Conservation (phyloP, 1,139 yeast genomes). For the Pichia cactophila region DNA sequence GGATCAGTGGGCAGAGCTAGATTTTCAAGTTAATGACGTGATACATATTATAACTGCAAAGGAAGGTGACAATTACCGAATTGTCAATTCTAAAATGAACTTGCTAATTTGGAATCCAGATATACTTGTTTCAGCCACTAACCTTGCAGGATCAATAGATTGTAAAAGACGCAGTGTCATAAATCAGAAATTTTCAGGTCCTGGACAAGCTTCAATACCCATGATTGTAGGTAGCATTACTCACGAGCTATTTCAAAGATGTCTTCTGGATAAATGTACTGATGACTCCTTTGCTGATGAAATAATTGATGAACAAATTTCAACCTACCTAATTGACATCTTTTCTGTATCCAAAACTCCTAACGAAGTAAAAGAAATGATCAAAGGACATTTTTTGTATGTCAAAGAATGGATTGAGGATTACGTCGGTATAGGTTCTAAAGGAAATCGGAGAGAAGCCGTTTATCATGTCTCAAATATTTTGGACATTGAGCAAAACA, state of each 20-base stretch:
- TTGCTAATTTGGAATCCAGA: conserved; percentile 81
- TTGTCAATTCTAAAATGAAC: conserved; percentile 51
- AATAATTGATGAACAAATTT: conserved; percentile 40
- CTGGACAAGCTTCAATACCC: conserved; percentile 51
- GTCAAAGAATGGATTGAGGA: conserved; percentile 57
- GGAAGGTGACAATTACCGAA: conserved; percentile 33
- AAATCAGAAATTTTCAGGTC: conserved; percentile 43
- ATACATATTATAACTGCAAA: conserved; percentile 44
- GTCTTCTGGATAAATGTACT: conserved; percentile 42
- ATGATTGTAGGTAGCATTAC: conserved; percentile 71
- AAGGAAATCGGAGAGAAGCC: conserved; percentile 24
- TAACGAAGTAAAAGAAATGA: conserved; percentile 39
- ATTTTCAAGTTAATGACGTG: conserved; percentile 43
- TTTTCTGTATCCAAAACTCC: conserved; percentile 48
- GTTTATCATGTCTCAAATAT: conserved; percentile 53
- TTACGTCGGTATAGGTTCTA: conserved; percentile 29
- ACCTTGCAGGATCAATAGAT: conserved; percentile 64
- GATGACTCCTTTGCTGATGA: conserved; percentile 38
- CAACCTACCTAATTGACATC: conserved; percentile 41
- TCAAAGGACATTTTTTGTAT: conserved; percentile 47
- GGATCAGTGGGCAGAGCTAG: conserved; percentile 29
- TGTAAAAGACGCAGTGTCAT: conserved; percentile 72
- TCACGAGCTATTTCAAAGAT: conserved; percentile 70
- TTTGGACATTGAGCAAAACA: conserved; percentile 80
- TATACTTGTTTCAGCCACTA: conserved; percentile 69